Evolutionary conservation across 2,329 filamentous ascomycete genomes (phyloP), one percentile per base, ranked within the genome.

Genomic region (Penicillium sp.): DNA sequence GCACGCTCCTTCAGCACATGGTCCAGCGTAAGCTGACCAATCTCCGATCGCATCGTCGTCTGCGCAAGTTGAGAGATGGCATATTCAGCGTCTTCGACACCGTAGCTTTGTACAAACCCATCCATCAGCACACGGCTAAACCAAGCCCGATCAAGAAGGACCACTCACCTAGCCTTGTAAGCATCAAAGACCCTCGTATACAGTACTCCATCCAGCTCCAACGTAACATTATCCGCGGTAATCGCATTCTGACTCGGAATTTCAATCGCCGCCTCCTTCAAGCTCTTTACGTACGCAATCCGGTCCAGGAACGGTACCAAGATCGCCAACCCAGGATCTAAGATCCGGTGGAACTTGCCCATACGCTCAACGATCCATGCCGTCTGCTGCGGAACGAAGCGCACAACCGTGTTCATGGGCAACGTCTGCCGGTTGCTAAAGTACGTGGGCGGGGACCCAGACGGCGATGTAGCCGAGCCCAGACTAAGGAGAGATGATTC

Each of bases 281-380:
- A 83, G 68, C 91, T 96, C 85, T 96, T 97, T 69, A 99, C 95
- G 77, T 99, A 99, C 70, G 95, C 91, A 77, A 99, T 98, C 65
- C 93, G 90, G 80, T 99, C 95, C 77, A 99, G 82, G 69, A 98
- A 91, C 1, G 95, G 95, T 58, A 95, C 85, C 69, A 99, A 81
- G 66, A 99, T 85, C 23, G 95, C 93, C 65, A 99, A 84, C 61
- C 95, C 95, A 3, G 95, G 95, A 71, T 97, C 88, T 55, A 99
- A 83, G 73, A 99, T 97, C 64, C 93, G 87, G 81, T 92, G 90
- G 83, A 97, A 99, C 80, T 93, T 95, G 72, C 95, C 95, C 95
- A 99, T 99, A 75, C 95, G 93, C 86, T 99, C 95, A 61, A 99
- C 95, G 63, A 99, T 94, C 95, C 95, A 99, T 78, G 95, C 95